Evolutionary conservation across 2,329 filamentous ascomycete genomes (phyloP), one percentile per base, ranked within the genome.

Genomic region (Paraphaeosphaeria sporulosa): DNA sequence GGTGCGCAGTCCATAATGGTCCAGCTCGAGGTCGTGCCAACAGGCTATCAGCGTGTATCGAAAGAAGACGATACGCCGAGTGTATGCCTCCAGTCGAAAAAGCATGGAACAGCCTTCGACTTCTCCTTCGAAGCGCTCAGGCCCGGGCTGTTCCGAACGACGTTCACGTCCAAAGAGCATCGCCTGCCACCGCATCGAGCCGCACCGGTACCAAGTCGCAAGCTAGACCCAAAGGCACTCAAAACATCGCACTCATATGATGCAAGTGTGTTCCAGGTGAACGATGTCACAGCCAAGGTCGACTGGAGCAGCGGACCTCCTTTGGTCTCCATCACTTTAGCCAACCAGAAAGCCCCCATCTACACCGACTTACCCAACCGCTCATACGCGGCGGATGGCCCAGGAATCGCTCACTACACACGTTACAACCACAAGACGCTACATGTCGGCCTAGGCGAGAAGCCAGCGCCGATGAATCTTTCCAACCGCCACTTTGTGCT

Each of bases 401-500:
- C 78, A 0, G 89, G 89, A 1, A 77, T 90, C 21, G 84, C 88
- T 0, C 88, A 90, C 68, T 91, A 91, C 70, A 87, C 86, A 0
- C 77, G 81, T 15, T 89, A 90, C 72, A 86, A 89, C 62, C 79
- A 84, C 17, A 81, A 84, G 21, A 88, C 86, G 0, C 81, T 92
- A 0, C 88, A 92, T 66, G 85, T 91, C 19, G 90, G 90, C 0
- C 80, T 92, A 0, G 90, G 90, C 4, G 90, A 92, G 72, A 92
- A 92, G 72, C 82, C 87, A 5, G 89, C 89, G 0, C 90, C 90
- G 0, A 91, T 92, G 88, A 86, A 92, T 68, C 81, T 93, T 1
- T 87, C 84, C 0, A 88, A 87, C 34, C 83, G 90, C 0, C 82
- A 85, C 27, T 92, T 92, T 72, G 83, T 84, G 27, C 80, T 92